These are phyloP conservation scores for Calendula officinalis DNA, from an alignment of 129 eudicot species.

Conservation along the genomic window DNA sequence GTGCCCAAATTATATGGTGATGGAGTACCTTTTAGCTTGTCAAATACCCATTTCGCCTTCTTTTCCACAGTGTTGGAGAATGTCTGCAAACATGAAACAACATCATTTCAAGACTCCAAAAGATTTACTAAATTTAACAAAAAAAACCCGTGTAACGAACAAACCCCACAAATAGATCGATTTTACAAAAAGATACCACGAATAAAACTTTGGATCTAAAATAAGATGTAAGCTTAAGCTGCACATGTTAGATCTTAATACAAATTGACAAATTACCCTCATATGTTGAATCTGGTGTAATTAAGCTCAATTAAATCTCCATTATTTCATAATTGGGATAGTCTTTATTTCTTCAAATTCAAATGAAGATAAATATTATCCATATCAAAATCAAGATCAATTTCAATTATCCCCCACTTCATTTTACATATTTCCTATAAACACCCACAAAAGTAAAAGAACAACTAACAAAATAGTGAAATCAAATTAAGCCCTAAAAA, in stretches of 20 bases:
- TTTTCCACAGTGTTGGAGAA: conserved; percentile 82
- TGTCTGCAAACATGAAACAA: conserved; percentile 48
- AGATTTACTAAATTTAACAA: neutral
- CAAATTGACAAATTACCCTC: neutral
- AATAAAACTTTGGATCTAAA: too few species aligned
- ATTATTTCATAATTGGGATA: neutral
- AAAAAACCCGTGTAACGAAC: too few species aligned
- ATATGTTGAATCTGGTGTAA: neutral
- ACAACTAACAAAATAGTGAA: neutral
- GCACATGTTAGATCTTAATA: conserved; percentile 6
- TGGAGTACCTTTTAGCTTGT: conserved; percentile 76
- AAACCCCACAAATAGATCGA: too few species aligned
- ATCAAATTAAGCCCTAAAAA: conserved; percentile 1
- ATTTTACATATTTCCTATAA: neutral
- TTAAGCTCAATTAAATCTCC: neutral
- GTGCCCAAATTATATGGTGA: neutral
- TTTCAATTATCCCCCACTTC: too few species aligned
- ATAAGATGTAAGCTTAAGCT: conserved; percentile 6
- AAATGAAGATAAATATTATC: neutral
- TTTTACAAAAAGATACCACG: too few species aligned
- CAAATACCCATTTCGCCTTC: conserved; percentile 92
- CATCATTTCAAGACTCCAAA: neutral
- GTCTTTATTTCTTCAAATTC: neutral
- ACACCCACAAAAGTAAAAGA: too few species aligned
- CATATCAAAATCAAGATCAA: conserved; percentile 12